Evolutionary conservation across 495 filamentous ascomycete species (phyloP), one percentile per base, ranked within the genome.

Genomic region (Corynascus novoguineensis): DNA sequence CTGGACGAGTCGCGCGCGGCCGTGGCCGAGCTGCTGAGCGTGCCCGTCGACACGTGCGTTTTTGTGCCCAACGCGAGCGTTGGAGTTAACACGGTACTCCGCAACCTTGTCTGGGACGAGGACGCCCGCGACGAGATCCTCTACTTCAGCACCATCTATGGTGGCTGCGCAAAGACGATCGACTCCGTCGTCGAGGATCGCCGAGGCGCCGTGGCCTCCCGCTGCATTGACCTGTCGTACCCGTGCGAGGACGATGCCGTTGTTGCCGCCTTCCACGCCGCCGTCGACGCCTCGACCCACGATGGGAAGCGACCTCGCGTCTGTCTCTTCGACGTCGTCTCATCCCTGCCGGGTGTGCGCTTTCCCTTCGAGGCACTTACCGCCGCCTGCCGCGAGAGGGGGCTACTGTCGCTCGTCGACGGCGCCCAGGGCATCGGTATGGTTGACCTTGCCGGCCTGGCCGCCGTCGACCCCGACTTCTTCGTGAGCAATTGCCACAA

Each of bases 401-500:
- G 79, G 0, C 73, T 93, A 0, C 68, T 83, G 73, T 75, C 75
- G 10, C 66, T 85, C 21, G 71, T 96, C n/a, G 90, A 96, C 63
- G 90, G 77, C 3, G 90, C 90, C 4, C 90, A 96, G 66, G 86
- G 87, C 5, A 73, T 95, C 31, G 92, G 92, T 1, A 84, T 91
- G 53, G 78, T 96, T 19, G 73, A 74, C 2, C 71, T 97, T 15
- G 78, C 6, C 5, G 19, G 91, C 60, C 72, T 96, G 21, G 62
- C 62, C 0, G 66, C 59, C 22, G 68, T 89, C n/a, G 76, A 85
- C 34, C 83, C 88, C 0, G 91, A 97, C 60, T 97, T 96, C 69
- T 84, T 95, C 59, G 79, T 89, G 9, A 83, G 76, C 22, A 96
- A 96, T 65, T 83, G 82, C 61, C 89, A 97, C 71, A 97, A 97